Evolutionary conservation across 768 basidiomycete species (phyloP).

Genomic region (Mycena epipterygia): DNA sequence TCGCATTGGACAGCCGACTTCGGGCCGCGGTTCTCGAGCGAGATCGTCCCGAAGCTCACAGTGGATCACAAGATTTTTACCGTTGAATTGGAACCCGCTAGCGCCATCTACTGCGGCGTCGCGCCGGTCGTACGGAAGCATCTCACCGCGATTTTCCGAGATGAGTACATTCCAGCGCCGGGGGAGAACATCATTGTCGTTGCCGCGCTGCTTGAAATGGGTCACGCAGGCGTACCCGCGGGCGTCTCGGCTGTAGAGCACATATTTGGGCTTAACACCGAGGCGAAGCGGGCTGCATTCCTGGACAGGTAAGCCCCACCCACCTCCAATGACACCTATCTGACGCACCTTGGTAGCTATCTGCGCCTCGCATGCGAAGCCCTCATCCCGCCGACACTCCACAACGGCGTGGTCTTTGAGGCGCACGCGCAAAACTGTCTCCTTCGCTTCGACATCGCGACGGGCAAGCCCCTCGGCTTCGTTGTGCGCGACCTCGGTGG

Average conservation of each 20-base stretch:
- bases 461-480: constrained; percentile 62
- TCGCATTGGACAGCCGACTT: constrained; percentile 71
- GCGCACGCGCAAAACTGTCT: constrained; percentile 73
- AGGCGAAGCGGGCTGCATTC: constrained; percentile 60
- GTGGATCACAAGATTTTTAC: constrained; percentile 57
- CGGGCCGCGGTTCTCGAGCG: constrained; percentile 67
- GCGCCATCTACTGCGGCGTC: constrained; percentile 57
- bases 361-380: constrained; percentile 65
- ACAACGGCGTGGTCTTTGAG: constrained; percentile 73
- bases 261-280: constrained; percentile 60
- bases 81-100: constrained; percentile 64
- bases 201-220: constrained; percentile 67
- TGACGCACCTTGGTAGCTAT: constrained; percentile 52
- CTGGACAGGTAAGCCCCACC: constrained; percentile 57
- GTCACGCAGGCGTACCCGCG: constrained; percentile 55
- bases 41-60: constrained; percentile 63
- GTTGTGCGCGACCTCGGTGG: constrained; percentile 71
- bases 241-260: constrained; percentile 64
- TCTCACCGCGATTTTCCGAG: constrained; percentile 63
- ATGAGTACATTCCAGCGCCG: constrained; percentile 53
- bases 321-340: neutral
- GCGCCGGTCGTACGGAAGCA: constrained; percentile 66
- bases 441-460: constrained; percentile 58
- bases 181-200: constrained; percentile 63
- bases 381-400: constrained; percentile 63